A percentile compares a stretch with the other conserved stretches of the same genome.
Conservation (phyloP, 2,329 filamentous ascomycete genomes). For the Dothideomycetes sp. region DNA sequence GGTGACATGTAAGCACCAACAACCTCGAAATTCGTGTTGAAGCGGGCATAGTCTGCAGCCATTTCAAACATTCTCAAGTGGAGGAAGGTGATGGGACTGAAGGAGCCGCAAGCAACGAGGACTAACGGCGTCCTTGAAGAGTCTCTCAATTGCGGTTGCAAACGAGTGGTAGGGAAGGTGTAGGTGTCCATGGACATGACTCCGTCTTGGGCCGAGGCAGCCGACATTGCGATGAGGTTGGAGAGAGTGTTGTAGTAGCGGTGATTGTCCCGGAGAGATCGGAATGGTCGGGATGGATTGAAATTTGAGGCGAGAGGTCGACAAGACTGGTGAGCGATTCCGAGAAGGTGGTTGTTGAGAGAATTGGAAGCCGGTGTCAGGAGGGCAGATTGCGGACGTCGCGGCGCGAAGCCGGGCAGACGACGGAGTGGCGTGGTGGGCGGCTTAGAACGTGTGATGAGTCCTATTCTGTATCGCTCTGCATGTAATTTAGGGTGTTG, state of each 20-base stretch:
- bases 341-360: background rate
- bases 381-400: slow-evolving; percentile 5
- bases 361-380: background rate
- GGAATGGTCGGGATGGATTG: background rate
- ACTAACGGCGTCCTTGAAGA: slow-evolving; percentile 53
- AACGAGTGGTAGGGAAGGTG: slow-evolving; percentile 51
- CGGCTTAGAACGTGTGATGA: too few relatives aligned
- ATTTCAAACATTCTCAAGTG: slow-evolving; percentile 85
- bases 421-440: slow-evolving; percentile 10
- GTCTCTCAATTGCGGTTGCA: slow-evolving; percentile 48
- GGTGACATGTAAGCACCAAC: slow-evolving; percentile 77
- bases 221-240: slow-evolving; percentile 11
- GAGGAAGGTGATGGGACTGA: slow-evolving; percentile 44
- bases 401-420: slow-evolving; percentile 10
- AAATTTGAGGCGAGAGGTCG: background rate
- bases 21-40: slow-evolving; percentile 71
- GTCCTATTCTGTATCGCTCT: too few relatives aligned
- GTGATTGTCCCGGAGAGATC: background rate
- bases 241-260: slow-evolving; percentile 9
- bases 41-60: slow-evolving; percentile 69
- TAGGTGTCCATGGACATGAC: slow-evolving; percentile 40
- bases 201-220: slow-evolving; percentile 8
- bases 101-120: slow-evolving; percentile 58
- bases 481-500: too few relatives aligned
- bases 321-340: too few relatives aligned